phyloP scores from a whole-genome alignment of 768 basidiomycete genomes.

The Pluteus cervinus region DNA sequence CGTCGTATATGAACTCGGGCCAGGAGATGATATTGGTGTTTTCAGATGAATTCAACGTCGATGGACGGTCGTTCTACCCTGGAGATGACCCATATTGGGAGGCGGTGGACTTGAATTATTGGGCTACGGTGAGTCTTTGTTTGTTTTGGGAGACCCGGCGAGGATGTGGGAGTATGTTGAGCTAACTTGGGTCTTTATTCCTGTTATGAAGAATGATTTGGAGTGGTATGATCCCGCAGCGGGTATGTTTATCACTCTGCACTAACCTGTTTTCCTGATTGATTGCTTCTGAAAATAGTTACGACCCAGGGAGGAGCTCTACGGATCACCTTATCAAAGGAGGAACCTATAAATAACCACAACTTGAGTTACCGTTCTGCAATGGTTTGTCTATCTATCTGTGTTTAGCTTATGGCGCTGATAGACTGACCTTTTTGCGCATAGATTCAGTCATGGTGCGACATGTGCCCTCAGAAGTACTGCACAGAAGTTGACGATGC shows the following conservation, averaged over 20 bases:
- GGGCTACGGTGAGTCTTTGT: too few species aligned
- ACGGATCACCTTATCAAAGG: slow-evolving; percentile 57
- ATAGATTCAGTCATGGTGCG: slow-evolving; percentile 27
- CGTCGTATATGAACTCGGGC: slow-evolving; percentile 29
- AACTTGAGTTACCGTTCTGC: slow-evolving; percentile 54
- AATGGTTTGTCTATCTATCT: slow-evolving; percentile 26
- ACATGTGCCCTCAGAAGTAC: too few species aligned
- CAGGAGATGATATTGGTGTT: slow-evolving; percentile 44
- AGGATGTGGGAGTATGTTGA: slow-evolving; percentile 26
- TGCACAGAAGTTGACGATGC: too few species aligned
- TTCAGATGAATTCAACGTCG: slow-evolving; percentile 62
- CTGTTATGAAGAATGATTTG: slow-evolving; percentile 41
- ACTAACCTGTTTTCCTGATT: background rate
- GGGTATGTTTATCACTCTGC: slow-evolving; percentile 16
- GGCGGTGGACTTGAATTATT: too few species aligned
- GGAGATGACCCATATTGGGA: slow-evolving; percentile 49
- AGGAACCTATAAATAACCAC: slow-evolving; percentile 41
- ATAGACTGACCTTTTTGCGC: too few species aligned
- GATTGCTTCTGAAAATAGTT: slow-evolving; percentile 22
- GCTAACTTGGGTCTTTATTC: background rate
- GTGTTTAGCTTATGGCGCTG: too few species aligned
- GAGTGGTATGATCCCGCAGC: slow-evolving; percentile 73
- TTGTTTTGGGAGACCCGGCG: too few species aligned
- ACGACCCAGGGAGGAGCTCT: slow-evolving; percentile 69
- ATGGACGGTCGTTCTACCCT: slow-evolving; percentile 48